Percentiles rank a stretch among this genome's conserved stretches.
Conservation (phyloP, 2,329 filamentous ascomycete species). For the Arachnopeziza araneosa region DNA sequence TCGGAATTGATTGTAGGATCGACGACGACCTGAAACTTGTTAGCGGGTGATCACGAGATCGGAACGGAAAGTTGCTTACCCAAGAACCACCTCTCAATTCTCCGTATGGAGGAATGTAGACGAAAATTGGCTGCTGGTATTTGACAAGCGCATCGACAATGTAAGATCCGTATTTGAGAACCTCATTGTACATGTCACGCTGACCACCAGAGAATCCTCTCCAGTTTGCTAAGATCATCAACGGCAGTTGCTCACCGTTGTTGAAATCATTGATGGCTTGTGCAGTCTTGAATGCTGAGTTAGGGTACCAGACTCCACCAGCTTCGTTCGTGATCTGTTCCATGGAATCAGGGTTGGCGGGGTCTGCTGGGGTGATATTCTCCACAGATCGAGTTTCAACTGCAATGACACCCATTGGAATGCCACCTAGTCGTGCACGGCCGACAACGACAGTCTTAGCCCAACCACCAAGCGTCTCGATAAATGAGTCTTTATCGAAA, state of each 20-base stretch:
- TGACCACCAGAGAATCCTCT: slow-evolving; percentile 99
- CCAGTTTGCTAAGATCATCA: slow-evolving; percentile 99
- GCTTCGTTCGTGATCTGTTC: slow-evolving; percentile 93
- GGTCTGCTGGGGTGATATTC: slow-evolving; percentile 93
- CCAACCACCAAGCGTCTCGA: slow-evolving; percentile 95
- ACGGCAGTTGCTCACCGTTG: slow-evolving; percentile 91
- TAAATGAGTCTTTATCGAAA: slow-evolving; percentile 95
- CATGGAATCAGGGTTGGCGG: slow-evolving; percentile 96
- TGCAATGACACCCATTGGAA: slow-evolving; percentile 96
- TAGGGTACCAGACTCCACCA: slow-evolving; percentile 99
- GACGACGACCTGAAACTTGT: slow-evolving; percentile 65
- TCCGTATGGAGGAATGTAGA: slow-evolving; percentile 95
- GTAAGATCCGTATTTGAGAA: slow-evolving; percentile 98
- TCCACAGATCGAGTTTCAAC: slow-evolving; percentile 95
- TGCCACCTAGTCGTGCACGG: slow-evolving; percentile 91
- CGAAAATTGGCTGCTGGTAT: slow-evolving; percentile 97
- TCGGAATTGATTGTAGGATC: slow-evolving; percentile 97
- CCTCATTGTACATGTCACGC: slow-evolving; percentile 99
- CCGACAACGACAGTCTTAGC: slow-evolving; percentile 94
- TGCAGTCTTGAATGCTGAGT: slow-evolving; percentile 99
- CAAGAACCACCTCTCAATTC: slow-evolving; percentile 98
- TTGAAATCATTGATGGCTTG: slow-evolving; percentile 99
- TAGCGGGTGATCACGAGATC: neutral
- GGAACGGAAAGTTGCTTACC: slow-evolving; percentile 42
- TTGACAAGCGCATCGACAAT: slow-evolving; percentile 98